Percentiles rank a stretch among this genome's conserved stretches.
Evolutionary conservation across 306 rosid species (phyloP).

Genomic region (Arachis hypogaea): DNA sequence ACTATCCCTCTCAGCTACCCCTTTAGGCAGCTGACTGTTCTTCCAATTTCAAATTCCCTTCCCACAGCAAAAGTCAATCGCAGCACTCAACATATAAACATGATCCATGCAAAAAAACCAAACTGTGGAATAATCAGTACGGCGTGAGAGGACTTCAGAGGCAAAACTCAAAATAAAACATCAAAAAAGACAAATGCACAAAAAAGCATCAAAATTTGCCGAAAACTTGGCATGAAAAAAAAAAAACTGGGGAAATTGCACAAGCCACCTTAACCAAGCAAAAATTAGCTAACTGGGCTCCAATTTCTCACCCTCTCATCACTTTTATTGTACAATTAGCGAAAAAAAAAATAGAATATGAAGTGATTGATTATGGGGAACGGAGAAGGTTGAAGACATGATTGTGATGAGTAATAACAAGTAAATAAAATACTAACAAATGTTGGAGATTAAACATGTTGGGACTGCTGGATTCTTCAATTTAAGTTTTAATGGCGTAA

Average conservation of each 20-base stretch:
- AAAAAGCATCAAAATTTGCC: background rate
- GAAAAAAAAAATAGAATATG: background rate
- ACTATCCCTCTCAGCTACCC: conserved; percentile 52
- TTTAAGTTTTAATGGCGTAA: background rate
- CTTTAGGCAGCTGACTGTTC: conserved; percentile 40
- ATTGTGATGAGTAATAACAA: background rate
- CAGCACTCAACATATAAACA: conserved; percentile 25
- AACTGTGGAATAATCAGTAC: background rate
- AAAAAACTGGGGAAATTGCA: background rate
- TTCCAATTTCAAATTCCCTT: conserved; percentile 39
- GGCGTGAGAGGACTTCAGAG: background rate
- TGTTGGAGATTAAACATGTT: background rate
- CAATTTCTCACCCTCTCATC: background rate
- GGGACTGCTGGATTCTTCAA: background rate
- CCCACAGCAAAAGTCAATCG: conserved; percentile 39
- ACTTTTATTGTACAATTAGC: background rate
- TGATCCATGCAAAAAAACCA: conserved; percentile 41
- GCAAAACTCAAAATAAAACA: background rate
- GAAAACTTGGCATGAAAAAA: background rate
- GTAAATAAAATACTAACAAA: background rate
- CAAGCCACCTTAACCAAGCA: background rate
- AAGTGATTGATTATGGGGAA: background rate
- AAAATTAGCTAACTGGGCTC: background rate
- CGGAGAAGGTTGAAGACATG: background rate
- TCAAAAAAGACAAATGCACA: background rate